Evolutionary conservation across 2,329 filamentous ascomycete species (phyloP).

Genomic region (Penicillium sp.): DNA sequence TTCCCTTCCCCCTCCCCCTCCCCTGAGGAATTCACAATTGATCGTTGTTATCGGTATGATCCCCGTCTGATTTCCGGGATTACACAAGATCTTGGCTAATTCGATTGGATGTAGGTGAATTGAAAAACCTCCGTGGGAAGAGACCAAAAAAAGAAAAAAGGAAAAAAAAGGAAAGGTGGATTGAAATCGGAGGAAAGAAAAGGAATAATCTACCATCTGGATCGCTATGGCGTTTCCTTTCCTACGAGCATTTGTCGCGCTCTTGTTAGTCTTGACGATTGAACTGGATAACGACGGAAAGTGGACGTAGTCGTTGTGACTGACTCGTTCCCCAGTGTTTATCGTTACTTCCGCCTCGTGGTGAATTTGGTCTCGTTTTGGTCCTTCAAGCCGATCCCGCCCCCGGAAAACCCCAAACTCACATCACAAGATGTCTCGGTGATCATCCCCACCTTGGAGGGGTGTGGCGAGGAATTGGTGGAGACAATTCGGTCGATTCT

Average conservation of each 20-base stretch:
- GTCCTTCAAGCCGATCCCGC: conserved; percentile 77
- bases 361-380: conserved; percentile 82
- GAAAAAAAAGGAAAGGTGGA: not conserved
- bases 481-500: conserved; percentile 63
- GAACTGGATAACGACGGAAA: too few species aligned
- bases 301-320: conserved; percentile 1
- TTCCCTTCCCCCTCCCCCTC: not conserved
- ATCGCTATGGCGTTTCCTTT: conserved; percentile 35
- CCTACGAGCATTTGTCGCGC: conserved; percentile 37
- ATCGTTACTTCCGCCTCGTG: conserved; percentile 79
- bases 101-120: not conserved
- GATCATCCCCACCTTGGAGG: conserved; percentile 87
- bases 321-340: conserved; percentile 48
- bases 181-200: too few species aligned
- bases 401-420: conserved; percentile 73
- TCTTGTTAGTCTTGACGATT: conserved; percentile 32
- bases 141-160: not conserved
- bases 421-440: conserved; percentile 83
- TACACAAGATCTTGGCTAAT: not conserved
- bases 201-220: not conserved
- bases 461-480: conserved; percentile 74
- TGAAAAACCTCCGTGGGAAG: not conserved
- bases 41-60: conserved; percentile 1
- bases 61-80: not conserved
- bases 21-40: conserved; percentile 12